phyloP scores from a whole-genome alignment of 1,284 basidiomycete species.

The Apiotrichum sp. region DNA sequence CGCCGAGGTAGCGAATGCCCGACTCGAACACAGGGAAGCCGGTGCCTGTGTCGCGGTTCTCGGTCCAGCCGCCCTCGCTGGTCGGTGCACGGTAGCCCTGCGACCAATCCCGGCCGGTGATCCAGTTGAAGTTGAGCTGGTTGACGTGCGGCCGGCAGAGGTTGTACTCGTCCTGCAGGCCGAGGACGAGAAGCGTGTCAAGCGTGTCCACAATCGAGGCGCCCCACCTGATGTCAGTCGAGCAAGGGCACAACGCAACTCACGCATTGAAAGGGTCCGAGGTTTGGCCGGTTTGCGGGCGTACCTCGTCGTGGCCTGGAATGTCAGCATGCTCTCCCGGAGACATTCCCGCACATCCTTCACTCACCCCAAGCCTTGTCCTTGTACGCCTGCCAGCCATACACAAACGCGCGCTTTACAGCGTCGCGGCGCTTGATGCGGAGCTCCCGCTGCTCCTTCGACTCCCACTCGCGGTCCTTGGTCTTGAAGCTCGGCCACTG shows the following conservation, averaged over 20 bases:
- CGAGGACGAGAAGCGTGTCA: constrained; percentile 85
- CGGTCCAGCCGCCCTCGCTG: constrained; percentile 12
- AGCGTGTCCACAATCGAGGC: constrained; percentile 74
- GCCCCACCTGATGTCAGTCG: constrained; percentile 59
- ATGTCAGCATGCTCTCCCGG: too few relatives aligned
- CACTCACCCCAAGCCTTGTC: constrained; percentile 45
- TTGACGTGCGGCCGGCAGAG: constrained; percentile 66
- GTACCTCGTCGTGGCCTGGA: constrained; percentile 45
- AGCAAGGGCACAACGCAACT: constrained; percentile 5
- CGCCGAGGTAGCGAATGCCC: constrained; percentile 82
- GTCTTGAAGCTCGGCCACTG: constrained; percentile 31
- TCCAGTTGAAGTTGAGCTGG: constrained; percentile 57
- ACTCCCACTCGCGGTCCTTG: constrained; percentile 24
- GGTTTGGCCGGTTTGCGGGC: constrained; percentile 27
- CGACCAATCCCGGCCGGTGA: constrained; percentile 45
- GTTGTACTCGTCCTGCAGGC: constrained; percentile 67
- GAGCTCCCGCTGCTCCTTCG: constrained; percentile 18
- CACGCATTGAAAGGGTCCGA: constrained; percentile 45
- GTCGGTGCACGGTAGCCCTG: constrained; percentile 61
- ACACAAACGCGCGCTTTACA: constrained; percentile 43
- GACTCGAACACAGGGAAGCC: constrained; percentile 71
- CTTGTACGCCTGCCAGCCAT: constrained; percentile 48
- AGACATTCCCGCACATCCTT: too few relatives aligned
- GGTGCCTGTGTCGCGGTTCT: constrained; percentile 23
- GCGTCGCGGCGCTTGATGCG: constrained; percentile 38